phyloP scores from a whole-genome alignment of 441 rosid species.

The Adansonia grandidieri region DNA sequence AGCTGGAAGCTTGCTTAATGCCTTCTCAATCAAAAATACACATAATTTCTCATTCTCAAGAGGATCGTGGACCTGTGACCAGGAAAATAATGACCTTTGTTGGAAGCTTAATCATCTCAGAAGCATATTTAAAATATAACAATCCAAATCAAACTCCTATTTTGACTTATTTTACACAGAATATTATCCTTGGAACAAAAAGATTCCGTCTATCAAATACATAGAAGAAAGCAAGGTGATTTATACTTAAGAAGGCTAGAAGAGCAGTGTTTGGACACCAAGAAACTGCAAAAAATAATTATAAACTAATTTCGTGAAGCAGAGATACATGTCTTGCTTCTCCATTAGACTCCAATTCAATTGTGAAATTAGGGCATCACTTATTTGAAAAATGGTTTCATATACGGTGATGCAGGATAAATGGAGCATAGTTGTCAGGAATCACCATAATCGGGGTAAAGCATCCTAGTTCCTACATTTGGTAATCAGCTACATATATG shows the following conservation, averaged over 20 bases:
- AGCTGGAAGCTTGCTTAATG: constrained; percentile 71
- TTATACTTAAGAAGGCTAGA: constrained; percentile 12
- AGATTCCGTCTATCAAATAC: not conserved
- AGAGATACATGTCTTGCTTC: not conserved
- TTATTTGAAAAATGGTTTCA: constrained; percentile 1
- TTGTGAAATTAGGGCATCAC: not conserved
- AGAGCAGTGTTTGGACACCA: not conserved
- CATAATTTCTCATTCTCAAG: constrained; percentile 80
- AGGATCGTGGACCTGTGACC: constrained; percentile 63
- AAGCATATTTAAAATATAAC: constrained; percentile 16
- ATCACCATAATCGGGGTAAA: not conserved
- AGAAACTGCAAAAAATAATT: not conserved
- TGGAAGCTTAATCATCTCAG: constrained; percentile 21
- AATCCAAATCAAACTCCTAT: constrained; percentile 10
- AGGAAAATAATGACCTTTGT: constrained; percentile 19
- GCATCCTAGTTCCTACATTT: constrained; percentile 1
- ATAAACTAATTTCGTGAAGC: not conserved
- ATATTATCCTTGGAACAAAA: not conserved
- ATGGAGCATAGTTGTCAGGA: not conserved
- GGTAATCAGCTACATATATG: not conserved
- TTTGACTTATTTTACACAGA: not conserved
- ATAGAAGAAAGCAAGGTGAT: not conserved
- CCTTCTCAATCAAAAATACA: constrained; percentile 72
- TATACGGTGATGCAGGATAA: not conserved
- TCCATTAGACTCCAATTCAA: not conserved